A percentile compares a stretch with the other conserved stretches of the same genome.
Evolutionary conservation across 129 eudicot genomes (phyloP).

Genomic region (Saposhnikovia divaricata): DNA sequence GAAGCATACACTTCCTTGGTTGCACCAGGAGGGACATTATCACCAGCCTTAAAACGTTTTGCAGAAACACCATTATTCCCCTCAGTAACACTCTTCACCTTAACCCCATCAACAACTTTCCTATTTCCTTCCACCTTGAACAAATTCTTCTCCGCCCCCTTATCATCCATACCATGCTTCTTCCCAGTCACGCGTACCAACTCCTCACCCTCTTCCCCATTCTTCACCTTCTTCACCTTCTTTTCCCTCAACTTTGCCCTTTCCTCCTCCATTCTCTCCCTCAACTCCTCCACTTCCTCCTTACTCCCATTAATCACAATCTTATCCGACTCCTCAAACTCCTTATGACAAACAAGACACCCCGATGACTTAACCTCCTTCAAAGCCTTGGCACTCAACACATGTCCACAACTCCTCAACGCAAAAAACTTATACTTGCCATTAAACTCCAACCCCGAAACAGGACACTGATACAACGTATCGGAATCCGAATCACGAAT

Average conservation of each 20-base stretch:
- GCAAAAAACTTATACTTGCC: conserved; percentile 82
- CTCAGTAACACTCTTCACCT: conserved; percentile 22
- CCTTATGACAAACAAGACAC: conserved; percentile 80
- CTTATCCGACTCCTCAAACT: conserved; percentile 63
- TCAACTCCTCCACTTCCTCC: conserved; percentile 57
- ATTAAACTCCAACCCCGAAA: conserved; percentile 70
- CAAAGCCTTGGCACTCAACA: conserved; percentile 70
- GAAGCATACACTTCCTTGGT: conserved; percentile 81
- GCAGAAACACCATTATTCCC: conserved; percentile 23
- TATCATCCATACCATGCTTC: conserved; percentile 50
- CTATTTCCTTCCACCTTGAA: conserved; percentile 29
- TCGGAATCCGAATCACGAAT: conserved; percentile 25
- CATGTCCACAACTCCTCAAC: conserved; percentile 72
- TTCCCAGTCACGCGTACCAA: conserved; percentile 37
- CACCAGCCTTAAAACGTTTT: conserved; percentile 66
- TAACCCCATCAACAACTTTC: conserved; percentile 14
- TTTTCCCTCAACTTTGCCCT: conserved; percentile 35
- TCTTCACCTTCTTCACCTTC: conserved; percentile 57
- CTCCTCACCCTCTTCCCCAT: conserved; percentile 27
- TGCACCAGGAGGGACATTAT: conserved; percentile 60
- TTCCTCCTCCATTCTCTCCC: conserved; percentile 54
- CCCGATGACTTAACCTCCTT: conserved; percentile 72
- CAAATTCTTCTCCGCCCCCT: conserved; percentile 18
- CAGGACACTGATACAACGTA: conserved; percentile 63
- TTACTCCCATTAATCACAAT: conserved; percentile 74